Percentiles rank a stretch among this genome's conserved stretches.
Conservation (phyloP, 2,329 filamentous ascomycete species). For the Coniochaeta sp. region DNA sequence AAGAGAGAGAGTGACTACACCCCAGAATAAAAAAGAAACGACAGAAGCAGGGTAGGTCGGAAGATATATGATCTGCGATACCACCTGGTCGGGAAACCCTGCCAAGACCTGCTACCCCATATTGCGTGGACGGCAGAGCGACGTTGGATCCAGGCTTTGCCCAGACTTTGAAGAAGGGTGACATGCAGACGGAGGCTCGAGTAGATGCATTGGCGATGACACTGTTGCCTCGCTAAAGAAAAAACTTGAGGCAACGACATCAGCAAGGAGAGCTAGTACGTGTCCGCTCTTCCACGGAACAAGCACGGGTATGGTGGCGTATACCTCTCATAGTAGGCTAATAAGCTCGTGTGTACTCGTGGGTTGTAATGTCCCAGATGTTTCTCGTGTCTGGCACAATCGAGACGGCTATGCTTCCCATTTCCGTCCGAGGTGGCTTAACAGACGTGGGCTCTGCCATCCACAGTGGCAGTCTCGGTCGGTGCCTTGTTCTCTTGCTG, state of each 20-base stretch:
- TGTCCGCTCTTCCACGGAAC: neutral
- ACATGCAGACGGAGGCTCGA: neutral
- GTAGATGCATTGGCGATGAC: neutral
- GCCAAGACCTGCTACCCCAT: slow-evolving; percentile 1
- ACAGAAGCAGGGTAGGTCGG: slow-evolving; percentile 1
- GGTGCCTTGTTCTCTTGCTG: neutral
- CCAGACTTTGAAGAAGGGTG: neutral
- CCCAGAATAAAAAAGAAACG: neutral
- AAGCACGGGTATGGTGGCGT: neutral
- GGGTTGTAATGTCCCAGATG: neutral
- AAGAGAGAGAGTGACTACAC: neutral
- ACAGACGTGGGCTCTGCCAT: neutral
- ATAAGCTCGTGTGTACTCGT: neutral
- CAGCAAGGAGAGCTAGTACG: neutral
- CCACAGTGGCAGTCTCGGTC: neutral
- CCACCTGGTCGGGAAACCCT: slow-evolving; percentile 2
- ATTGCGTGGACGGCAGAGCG: neutral
- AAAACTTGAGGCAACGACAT: neutral
- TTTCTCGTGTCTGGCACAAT: neutral
- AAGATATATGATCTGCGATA: slow-evolving; percentile 2
- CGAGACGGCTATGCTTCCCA: neutral
- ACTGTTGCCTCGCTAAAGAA: neutral
- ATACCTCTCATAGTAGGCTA: neutral
- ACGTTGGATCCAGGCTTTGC: slow-evolving; percentile 1
- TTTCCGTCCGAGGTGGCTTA: neutral